Evolutionary conservation across 169 alveolate species (phyloP).

Genomic region (Theileria annulata): DNA sequence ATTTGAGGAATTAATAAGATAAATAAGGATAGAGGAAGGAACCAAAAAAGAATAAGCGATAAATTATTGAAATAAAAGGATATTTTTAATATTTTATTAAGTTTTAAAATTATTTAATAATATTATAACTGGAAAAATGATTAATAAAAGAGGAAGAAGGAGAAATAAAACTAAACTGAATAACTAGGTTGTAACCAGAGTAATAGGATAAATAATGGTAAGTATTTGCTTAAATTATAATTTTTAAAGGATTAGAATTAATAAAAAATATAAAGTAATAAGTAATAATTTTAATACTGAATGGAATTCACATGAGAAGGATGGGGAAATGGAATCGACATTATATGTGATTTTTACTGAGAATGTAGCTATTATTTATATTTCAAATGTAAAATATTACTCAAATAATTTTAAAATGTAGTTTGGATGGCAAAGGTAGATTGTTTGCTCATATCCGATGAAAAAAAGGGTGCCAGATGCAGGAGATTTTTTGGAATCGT

Average conservation of each 20-base stretch:
- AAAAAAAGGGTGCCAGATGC: neutral
- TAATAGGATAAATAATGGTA: neutral
- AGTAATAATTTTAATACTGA: neutral
- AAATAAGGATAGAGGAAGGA: neutral
- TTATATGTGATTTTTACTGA: neutral
- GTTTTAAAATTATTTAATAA: neutral
- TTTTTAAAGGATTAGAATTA: no score
- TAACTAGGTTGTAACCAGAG: neutral
- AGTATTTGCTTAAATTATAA: neutral
- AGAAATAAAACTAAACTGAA: neutral
- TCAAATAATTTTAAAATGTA: neutral
- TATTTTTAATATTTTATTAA: neutral
- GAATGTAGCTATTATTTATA: neutral
- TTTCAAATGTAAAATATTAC: neutral
- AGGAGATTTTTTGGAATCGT: conserved; percentile 11
- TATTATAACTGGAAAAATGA: neutral
- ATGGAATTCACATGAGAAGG: neutral
- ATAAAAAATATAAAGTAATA: no score
- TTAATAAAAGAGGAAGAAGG: neutral
- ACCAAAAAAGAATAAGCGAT: neutral
- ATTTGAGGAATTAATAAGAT: neutral
- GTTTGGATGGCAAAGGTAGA: neutral
- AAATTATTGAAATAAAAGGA: neutral
- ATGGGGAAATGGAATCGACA: neutral
- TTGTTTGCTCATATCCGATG: neutral